Evolutionary conservation across 2,329 filamentous ascomycete species (phyloP).

Genomic region (Fusarium brachygibbosum): DNA sequence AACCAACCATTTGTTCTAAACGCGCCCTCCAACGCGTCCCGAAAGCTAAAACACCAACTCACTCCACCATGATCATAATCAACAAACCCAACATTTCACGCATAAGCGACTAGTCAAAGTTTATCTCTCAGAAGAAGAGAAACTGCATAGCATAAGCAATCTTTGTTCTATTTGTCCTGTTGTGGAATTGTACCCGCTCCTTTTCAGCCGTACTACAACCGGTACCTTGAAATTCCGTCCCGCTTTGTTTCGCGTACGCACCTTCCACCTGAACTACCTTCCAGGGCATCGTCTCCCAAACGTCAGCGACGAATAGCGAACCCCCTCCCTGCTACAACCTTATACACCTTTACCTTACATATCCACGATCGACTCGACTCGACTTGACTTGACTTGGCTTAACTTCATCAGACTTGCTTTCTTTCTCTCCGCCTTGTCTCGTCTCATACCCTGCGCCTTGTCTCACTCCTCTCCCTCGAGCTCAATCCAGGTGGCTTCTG

Average conservation of each 20-base stretch:
- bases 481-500: constrained; percentile 36
- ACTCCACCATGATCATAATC: constrained; percentile 30
- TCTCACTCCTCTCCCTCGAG: constrained; percentile 35
- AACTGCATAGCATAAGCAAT: background rate
- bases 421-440: background rate
- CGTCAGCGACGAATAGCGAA: constrained; percentile 39
- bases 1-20: constrained; percentile 28
- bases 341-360: background rate
- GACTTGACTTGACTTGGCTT: background rate
- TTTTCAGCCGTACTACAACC: constrained; percentile 13
- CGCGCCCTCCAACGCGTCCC: constrained; percentile 38
- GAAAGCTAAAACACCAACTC: constrained; percentile 37
- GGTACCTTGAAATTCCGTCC: constrained; percentile 53
- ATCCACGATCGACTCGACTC: constrained; percentile 12
- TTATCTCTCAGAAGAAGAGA: constrained; percentile 13
- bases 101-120: constrained; percentile 28
- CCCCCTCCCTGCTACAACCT: constrained; percentile 30
- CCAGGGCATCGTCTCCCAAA: constrained; percentile 38
- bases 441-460: constrained; percentile 12
- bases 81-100: constrained; percentile 32
- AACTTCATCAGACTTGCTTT: background rate
- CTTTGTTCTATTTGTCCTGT: constrained; percentile 9
- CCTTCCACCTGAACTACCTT: constrained; percentile 15
- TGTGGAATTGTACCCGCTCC: constrained; percentile 5
- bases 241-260: constrained; percentile 18